Conservation (phyloP, 129 eudicot species). For the Dittrichia graveolens region DNA sequence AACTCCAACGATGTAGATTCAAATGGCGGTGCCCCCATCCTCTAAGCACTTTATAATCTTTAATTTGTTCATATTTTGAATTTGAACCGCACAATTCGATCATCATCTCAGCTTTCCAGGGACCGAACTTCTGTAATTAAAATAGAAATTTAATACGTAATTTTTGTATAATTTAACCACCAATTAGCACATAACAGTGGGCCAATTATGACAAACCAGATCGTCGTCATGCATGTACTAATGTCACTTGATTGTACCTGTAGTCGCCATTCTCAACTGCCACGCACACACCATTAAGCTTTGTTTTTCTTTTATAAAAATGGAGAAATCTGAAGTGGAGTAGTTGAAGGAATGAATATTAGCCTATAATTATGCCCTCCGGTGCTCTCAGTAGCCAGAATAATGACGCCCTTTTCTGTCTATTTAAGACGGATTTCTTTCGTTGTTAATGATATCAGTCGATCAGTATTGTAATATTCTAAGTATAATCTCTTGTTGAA, state of each 20-base stretch:
- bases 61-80: no score
- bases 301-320: slow-evolving; percentile 19
- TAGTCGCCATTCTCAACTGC: slow-evolving; percentile 36
- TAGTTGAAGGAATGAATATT: slow-evolving; percentile 23
- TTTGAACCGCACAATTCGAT: no score
- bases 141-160: neutral
- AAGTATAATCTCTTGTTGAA: neutral
- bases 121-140: no score
- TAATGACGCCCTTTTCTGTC: slow-evolving; percentile 9
- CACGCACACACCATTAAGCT: slow-evolving; percentile 19
- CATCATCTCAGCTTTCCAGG: no score
- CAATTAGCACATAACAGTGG: neutral
- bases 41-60: no score
- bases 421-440: slow-evolving; percentile 29
- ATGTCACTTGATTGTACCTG: neutral
- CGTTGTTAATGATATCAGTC: neutral
- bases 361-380: slow-evolving; percentile 13
- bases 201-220: neutral
- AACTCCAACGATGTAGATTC: no score
- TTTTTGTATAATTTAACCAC: neutral
- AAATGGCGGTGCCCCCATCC: no score
- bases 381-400: slow-evolving; percentile 16
- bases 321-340: slow-evolving; percentile 30
- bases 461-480: neutral
- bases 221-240: slow-evolving; percentile 16